Percentiles rank a stretch among this genome's conserved stretches.
These are phyloP conservation scores for Wallacemonas sp. DNA, from an alignment of 208 protist species.

Conservation along the genomic window DNA sequence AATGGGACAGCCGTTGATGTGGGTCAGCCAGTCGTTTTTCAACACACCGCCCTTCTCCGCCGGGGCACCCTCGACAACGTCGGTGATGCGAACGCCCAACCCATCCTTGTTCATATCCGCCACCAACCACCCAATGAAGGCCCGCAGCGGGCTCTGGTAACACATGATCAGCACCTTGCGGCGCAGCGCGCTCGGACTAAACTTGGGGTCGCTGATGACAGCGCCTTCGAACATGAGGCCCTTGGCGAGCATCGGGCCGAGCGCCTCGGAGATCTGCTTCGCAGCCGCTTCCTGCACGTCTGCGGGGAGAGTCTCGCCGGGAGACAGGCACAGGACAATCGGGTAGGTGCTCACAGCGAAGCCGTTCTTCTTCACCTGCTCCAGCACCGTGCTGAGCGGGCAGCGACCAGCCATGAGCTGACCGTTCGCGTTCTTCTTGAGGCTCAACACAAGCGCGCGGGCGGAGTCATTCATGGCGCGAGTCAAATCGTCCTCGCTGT, in stretches of 20 bases:
- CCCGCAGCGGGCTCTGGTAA: slow-evolving; percentile 67
- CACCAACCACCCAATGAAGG: slow-evolving; percentile 85
- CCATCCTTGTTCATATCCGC: slow-evolving; percentile 90
- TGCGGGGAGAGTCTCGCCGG: slow-evolving; percentile 32
- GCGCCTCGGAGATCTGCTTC: slow-evolving; percentile 42
- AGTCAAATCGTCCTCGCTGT: slow-evolving; percentile 64
- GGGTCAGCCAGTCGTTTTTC: slow-evolving; percentile 90
- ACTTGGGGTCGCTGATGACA: slow-evolving; percentile 87
- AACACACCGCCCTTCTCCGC: slow-evolving; percentile 78
- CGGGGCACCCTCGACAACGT: slow-evolving; percentile 78
- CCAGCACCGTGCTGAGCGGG: slow-evolving; percentile 54
- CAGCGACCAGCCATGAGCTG: slow-evolving; percentile 63
- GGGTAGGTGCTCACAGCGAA: slow-evolving; percentile 80
- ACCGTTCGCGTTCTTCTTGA: slow-evolving; percentile 45
- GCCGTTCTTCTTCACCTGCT: slow-evolving; percentile 67
- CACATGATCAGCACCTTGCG: slow-evolving; percentile 84
- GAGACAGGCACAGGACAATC: slow-evolving; percentile 78
- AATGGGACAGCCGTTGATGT: slow-evolving; percentile 75
- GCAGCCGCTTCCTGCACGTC: slow-evolving; percentile 66
- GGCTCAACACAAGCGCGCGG: slow-evolving; percentile 55
- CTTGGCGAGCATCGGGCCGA: slow-evolving; percentile 67
- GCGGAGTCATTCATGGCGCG: slow-evolving; percentile 36
- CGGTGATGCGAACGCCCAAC: slow-evolving; percentile 84
- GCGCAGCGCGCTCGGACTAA: slow-evolving; percentile 79
- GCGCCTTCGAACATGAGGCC: slow-evolving; percentile 89